Evolutionary conservation across 345 rosid species (phyloP), one percentile per base, ranked within the genome.

Genomic region (Xanthoceras sorbifolium): DNA sequence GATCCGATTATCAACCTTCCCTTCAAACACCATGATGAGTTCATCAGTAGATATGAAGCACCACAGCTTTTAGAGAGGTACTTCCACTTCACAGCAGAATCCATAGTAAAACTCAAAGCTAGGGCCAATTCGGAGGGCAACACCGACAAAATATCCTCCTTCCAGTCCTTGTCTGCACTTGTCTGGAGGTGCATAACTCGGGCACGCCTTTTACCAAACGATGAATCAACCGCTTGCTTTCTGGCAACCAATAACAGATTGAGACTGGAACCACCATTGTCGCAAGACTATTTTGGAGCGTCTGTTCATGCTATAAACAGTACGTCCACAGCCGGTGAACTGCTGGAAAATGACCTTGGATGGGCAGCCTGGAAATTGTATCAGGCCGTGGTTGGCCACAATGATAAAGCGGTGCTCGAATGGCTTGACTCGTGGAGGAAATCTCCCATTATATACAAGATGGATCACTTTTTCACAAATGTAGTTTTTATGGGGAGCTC

Each of bases 401-500:
- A 54, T 0, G 77, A 87, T 59, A 69, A 84, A 46, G 73, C 65
- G 78, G 73, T 89, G 31, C 50, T 75, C 4, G 80, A 72, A 31
- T 71, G 63, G 65, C 74, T 87, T 32, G 80, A 85, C 2, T 70
- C 76, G 1, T 92, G 95, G 93, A 5, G 87, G 57, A 75, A 79
- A 61, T 85, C 80, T 2, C 95, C 89, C 0, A 40, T 3, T 4
- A 36, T 89, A 28, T 87, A 82, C 82, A 81, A 74, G 6, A 11
- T 89, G 54, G 86, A 29, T 14, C 75, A 67, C 44, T 6, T 71
- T 52, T 88, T 90, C 62, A 87, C 0, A 3, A 60, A 61, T 87
- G 86, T 44, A n/a, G 79, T 92, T 70, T 77, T 90, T 90, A 86
- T 91, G 84, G 97, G 94, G 72, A 90, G 98, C 78, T 94, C 97